Conservation (phyloP, 352 stramenopile genomes). For the Pelagophyceae sp. region DNA sequence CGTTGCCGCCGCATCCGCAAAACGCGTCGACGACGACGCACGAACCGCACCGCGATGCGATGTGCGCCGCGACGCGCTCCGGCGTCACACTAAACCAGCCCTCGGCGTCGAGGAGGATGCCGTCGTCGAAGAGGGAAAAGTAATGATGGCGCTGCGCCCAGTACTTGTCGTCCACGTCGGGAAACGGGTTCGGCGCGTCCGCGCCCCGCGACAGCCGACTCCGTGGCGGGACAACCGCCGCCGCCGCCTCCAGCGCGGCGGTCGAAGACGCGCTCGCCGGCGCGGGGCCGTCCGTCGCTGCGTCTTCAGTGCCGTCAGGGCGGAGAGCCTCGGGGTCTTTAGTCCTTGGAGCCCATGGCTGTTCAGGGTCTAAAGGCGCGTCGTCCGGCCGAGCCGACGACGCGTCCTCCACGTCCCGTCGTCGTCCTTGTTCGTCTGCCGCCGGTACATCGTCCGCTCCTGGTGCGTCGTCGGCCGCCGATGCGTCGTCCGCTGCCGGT, state of each 20-base stretch:
- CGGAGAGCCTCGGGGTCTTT: no score
- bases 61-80: constrained; percentile 71
- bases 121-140: constrained; percentile 78
- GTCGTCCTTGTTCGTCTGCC: constrained; percentile 11
- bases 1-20: constrained; percentile 78
- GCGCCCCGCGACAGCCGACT: no score
- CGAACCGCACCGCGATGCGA: constrained; percentile 63
- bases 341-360: no score
- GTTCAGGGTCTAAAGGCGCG: no score
- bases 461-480: not conserved
- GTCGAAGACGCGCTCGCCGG: no score
- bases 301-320: no score
- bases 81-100: constrained; percentile 85
- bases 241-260: no score
- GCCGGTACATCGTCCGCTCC: not conserved
- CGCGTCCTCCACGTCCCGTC: constrained; percentile 14
- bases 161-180: constrained; percentile 62
- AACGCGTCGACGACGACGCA: constrained; percentile 76
- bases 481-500: not conserved
- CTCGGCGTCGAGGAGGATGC: constrained; percentile 77
- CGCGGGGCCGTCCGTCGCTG: no score
- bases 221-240: no score
- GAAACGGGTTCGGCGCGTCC: constrained; percentile 5
- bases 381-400: no score
- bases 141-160: constrained; percentile 70